Evolutionary conservation across 306 rosid genomes (phyloP), one percentile per base, ranked within the genome.

Genomic region (Vachellia pachyceras): DNA sequence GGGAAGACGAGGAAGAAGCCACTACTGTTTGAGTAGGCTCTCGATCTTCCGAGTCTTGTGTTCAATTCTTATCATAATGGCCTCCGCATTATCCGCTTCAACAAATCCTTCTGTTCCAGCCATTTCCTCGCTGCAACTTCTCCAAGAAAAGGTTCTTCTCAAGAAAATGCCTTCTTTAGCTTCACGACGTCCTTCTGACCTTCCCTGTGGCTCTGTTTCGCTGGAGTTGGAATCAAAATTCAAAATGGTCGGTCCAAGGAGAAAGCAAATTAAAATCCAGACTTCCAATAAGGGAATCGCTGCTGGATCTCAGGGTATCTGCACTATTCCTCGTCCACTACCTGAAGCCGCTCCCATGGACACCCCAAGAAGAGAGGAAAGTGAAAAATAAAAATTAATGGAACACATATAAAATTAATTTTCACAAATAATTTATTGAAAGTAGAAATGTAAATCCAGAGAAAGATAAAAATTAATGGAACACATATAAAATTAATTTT

Each of bases 1-100:
- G n/a, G n/a, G n/a, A 36, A 63, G 45, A 25, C 20, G 35, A 29
- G 50, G 44, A 58, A 10, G 41, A 65, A 71, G 72, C 33, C 41
- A 13, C 57, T 83, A 93, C 99, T 91, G 97, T 84, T 93, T 95
- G 84, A 95, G 99, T 78, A 95, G 87, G 83, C 89, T 91, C 80
- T 93, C 99, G 90, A 95, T 95, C 94, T 95, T 95, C 60, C 93
- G 86, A 45, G 99, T 87, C 84, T 95, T 93, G 76, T 91, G 96
- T 89, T 93, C 99, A 77, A 95, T 95, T 89, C 99, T 88, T 13
- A 92, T 85, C 69, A 95, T 95, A 29, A 95, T 91, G 77, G 99
- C 99, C 82, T 89, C 97, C 23, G 99, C 93, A 71, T 95, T 95
- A 70, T 91, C 94, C 25, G 99, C 94, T 86, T 91, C 92, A 39